Base-by-base conservation (phyloP, 371 early-diverging fungal genomes). In the Saksenaea oblongispora region DNA sequence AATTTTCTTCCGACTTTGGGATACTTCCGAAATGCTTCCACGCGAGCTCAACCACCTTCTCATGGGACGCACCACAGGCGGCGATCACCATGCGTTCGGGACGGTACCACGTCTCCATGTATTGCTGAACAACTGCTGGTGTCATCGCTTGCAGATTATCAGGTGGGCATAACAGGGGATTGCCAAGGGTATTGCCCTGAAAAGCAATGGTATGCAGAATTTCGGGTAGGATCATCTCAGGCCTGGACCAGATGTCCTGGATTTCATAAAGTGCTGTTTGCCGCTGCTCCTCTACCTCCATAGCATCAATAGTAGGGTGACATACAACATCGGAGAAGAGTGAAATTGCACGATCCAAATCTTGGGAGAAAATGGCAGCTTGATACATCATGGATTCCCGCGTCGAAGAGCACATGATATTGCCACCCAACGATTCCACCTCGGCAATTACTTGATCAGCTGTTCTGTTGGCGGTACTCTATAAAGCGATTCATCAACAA, bases 381-480 rank as follows among this genome's bases (percentile, higher is more conserved):
- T 96, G 97, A 73, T 95, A 96, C 89, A 95, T 92, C 74, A 97
- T 93, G 54, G 89, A 87, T 75, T 98, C 98, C 18, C 97, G 89
- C n/a, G 93, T 89, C 36, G 92, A 88, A 34, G 93, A 91, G 56
- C 95, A 91, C 82, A 89, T 87, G 34, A 97, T 84, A 58, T 94
- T 95, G 22, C 96, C 96, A 14, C 97, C 97, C 17, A 97, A 75
- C 18, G 86, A 81, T 63, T 96, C 97, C 47, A 97, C 76, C 70
- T 89, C 84, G 24, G 85, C 78, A 63, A 90, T 84, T n/a, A 95
- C 87, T 64, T 90, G 78, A 41, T 85, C 88, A 13, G 87, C 84
- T 18, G 84, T 85, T 54, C 83, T 73, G 47, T 83, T 86, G 31
- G 74, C 70, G 13, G 92, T 92, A 63, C 84, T 84, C 81, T 87